A percentile compares a stretch with the other conserved stretches of the same genome.
Conservation (phyloP, 176 grass and related monocot genomes). For the Ensete ventricosum region DNA sequence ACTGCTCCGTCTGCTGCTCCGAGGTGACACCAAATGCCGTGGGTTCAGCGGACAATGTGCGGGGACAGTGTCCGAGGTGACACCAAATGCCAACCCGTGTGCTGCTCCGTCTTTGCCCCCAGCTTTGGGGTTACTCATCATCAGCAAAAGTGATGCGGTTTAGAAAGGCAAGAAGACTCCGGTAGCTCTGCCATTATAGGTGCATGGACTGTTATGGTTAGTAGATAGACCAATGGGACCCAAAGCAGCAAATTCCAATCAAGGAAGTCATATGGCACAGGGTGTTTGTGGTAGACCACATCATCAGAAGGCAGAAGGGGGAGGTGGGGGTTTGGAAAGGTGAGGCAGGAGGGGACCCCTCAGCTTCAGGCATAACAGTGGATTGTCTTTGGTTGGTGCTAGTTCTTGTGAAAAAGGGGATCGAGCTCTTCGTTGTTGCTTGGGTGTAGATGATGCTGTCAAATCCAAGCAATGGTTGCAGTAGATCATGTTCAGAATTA, state of each 20-base stretch:
- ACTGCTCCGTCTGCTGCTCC: no score
- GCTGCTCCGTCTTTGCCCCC: not conserved
- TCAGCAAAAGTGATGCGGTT: not conserved
- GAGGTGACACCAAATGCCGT: no score
- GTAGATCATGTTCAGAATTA: not conserved
- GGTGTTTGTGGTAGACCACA: not conserved
- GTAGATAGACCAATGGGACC: not conserved
- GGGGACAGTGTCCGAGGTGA: not conserved
- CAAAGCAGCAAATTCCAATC: not conserved
- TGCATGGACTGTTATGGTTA: not conserved
- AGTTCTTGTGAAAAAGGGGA: not conserved
- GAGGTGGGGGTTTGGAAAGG: not conserved
- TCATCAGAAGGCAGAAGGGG: not conserved
- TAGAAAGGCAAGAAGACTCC: not conserved
- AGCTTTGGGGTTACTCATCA: slow-evolving; percentile 2
- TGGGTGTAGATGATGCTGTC: not conserved
- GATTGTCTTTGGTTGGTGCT: not conserved
- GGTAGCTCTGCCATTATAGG: not conserved
- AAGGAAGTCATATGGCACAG: not conserved
- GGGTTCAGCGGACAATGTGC: not conserved
- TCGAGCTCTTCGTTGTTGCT: not conserved
- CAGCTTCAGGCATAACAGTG: not conserved
- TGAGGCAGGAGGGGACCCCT: not conserved
- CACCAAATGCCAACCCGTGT: not conserved
- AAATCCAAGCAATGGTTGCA: not conserved